A percentile compares a stretch with the other conserved stretches of the same genome.
phyloP scores from a whole-genome alignment of 2,329 filamentous ascomycete species.

The Colletotrichum sp. region DNA sequence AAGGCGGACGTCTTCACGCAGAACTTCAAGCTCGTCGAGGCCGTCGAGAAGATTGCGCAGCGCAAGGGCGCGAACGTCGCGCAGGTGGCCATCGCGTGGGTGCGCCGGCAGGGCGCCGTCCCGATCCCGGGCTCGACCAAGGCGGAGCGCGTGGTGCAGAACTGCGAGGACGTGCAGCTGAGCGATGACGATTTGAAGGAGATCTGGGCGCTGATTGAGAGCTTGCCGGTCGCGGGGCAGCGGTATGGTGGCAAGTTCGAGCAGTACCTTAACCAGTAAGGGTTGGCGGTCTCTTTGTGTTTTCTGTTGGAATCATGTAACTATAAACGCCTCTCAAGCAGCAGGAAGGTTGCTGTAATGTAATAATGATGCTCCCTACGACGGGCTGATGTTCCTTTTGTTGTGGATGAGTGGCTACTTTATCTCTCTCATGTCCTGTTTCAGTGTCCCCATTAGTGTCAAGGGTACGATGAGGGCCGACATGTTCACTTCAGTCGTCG shows the following conservation, averaged over 20 bases:
- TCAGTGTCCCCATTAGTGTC: neutral
- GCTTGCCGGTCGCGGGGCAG: conserved; percentile 50
- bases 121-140: conserved; percentile 71
- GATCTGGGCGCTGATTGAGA: conserved; percentile 54
- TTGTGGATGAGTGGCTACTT: neutral
- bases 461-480: neutral
- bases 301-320: neutral
- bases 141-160: conserved; percentile 63
- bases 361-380: neutral
- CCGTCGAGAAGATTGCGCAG: conserved; percentile 49
- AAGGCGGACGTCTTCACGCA: conserved; percentile 54
- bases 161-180: conserved; percentile 54
- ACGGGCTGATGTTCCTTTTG: neutral
- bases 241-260: conserved; percentile 42
- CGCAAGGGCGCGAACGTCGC: conserved; percentile 53
- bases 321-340: neutral
- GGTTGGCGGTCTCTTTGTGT: neutral
- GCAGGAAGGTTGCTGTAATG: neutral
- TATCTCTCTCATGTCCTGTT: neutral
- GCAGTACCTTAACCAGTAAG: neutral
- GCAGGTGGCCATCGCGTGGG: conserved; percentile 63
- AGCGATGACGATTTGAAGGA: conserved; percentile 53
- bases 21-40: conserved; percentile 54
- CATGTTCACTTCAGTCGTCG: neutral
- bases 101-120: conserved; percentile 57